Conservation (phyloP, 2,329 filamentous ascomycete species). For the Colletotrichum spinosum region DNA sequence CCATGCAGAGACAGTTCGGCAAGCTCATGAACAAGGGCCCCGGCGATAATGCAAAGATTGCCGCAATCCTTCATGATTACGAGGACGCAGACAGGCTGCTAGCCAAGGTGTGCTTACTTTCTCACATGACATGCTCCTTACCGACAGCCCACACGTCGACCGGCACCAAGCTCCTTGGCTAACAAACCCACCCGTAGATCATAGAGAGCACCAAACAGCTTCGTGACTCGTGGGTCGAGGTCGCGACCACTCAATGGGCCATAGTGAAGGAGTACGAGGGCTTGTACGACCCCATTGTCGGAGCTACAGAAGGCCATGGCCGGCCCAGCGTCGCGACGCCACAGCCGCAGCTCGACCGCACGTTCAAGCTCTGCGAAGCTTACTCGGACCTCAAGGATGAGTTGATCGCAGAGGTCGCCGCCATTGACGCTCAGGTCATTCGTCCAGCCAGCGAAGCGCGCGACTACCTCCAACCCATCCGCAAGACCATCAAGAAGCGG, state of each 20-base stretch:
- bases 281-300: constrained; percentile 82
- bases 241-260: constrained; percentile 76
- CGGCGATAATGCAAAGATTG: constrained; percentile 82
- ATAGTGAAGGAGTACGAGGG: constrained; percentile 76
- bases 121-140: constrained; percentile 24
- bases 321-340: constrained; percentile 71
- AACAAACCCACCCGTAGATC: constrained; percentile 62
- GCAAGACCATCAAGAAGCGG: constrained; percentile 86
- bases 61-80: constrained; percentile 81
- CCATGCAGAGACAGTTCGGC: constrained; percentile 80
- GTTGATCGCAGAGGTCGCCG: constrained; percentile 75
- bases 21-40: constrained; percentile 75
- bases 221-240: constrained; percentile 82
- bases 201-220: constrained; percentile 81
- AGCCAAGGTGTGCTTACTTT: constrained; percentile 65
- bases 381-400: constrained; percentile 80
- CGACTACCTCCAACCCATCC: constrained; percentile 76
- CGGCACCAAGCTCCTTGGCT: neutral
- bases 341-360: constrained; percentile 70
- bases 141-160: neutral
- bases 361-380: constrained; percentile 71
- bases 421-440: constrained; percentile 78
- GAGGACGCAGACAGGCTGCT: constrained; percentile 83
- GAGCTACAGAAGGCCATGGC: constrained; percentile 67
- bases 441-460: constrained; percentile 77